A percentile compares a stretch with the other conserved stretches of the same genome.
These are phyloP conservation scores for Colletotrichum sp. DNA, from an alignment of 2,329 filamentous ascomycete species.

Conservation along the genomic window DNA sequence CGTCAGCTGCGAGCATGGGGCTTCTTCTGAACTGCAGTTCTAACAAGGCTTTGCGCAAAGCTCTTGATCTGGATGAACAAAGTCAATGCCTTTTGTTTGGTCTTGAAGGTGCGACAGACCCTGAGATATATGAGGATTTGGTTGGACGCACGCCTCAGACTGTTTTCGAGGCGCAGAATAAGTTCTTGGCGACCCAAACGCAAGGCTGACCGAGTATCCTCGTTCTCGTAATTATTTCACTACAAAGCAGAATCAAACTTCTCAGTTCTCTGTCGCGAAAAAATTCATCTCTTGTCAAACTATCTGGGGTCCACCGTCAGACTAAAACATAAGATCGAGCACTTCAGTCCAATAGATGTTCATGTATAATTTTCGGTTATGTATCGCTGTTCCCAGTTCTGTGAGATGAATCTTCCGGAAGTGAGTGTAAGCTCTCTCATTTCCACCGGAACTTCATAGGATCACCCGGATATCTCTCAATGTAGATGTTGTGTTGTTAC, in stretches of 20 bases:
- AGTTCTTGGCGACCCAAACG: neutral
- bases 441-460: neutral
- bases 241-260: neutral
- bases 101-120: neutral
- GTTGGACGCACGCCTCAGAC: neutral
- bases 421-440: neutral
- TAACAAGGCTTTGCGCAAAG: neutral
- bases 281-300: neutral
- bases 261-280: neutral
- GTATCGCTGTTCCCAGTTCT: neutral
- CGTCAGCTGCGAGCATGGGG: neutral
- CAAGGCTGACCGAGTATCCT: neutral
- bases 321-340: neutral
- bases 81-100: neutral
- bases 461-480: neutral
- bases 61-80: neutral
- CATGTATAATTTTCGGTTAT: neutral
- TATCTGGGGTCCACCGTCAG: neutral
- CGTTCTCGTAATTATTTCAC: neutral
- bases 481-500: neutral
- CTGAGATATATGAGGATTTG: neutral
- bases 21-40: neutral
- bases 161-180: neutral
- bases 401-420: neutral
- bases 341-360: neutral